phyloP scores from a whole-genome alignment of 1,284 basidiomycete species.

The Moesziomyces globuligerus region DNA sequence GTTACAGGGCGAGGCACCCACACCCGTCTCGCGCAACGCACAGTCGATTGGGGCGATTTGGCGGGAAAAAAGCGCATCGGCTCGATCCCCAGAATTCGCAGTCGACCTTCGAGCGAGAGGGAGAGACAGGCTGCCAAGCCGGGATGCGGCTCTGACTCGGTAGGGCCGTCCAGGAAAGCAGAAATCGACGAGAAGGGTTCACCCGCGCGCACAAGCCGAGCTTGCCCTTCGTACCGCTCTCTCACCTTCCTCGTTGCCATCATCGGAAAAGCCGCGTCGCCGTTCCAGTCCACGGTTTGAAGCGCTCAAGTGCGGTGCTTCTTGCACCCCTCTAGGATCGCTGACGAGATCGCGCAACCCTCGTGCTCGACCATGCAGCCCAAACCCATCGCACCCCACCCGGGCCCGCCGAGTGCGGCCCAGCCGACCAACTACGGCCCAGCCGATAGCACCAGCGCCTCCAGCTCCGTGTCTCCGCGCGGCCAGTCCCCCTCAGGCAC shows the following conservation, averaged over 20 bases:
- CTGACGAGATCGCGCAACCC: background rate
- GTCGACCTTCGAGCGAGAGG: background rate
- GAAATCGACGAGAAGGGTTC: background rate
- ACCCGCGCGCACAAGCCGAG: background rate
- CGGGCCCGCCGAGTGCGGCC: slow-evolving; percentile 6
- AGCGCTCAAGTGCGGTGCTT: background rate
- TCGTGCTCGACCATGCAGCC: slow-evolving; percentile 25
- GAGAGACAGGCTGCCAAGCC: background rate
- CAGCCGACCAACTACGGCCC: slow-evolving; percentile 18
- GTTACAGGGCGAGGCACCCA: no score
- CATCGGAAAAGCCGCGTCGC: background rate
- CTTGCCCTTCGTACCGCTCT: slow-evolving; percentile 1
- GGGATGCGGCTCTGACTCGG: background rate
- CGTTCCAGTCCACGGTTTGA: background rate
- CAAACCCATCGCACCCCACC: slow-evolving; percentile 36
- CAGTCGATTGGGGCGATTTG: no score
- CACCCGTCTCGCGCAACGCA: no score
- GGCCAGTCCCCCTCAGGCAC: slow-evolving; percentile 36
- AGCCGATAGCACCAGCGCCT: slow-evolving; percentile 19
- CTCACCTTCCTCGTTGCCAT: background rate
- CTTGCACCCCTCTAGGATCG: background rate
- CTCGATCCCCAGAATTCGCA: background rate
- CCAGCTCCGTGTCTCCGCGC: slow-evolving; percentile 36
- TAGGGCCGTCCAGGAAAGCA: background rate
- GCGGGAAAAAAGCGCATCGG: no score